Evolutionary conservation across 2,329 filamentous ascomycete genomes (phyloP), one percentile per base, ranked within the genome.

Genomic region (Aureobasidium sp.): DNA sequence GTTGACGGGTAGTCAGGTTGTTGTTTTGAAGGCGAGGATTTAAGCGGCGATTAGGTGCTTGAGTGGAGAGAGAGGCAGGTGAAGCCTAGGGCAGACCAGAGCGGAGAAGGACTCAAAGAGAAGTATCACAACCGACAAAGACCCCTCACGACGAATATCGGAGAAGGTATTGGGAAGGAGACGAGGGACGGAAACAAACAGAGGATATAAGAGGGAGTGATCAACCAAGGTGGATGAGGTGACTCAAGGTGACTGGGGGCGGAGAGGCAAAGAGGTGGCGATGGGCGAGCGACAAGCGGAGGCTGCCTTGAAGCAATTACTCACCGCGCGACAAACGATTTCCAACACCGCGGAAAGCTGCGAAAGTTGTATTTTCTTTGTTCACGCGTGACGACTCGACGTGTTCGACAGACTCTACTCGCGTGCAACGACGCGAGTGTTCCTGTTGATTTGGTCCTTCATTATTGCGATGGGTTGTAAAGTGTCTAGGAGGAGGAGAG

Each of bases 41-140:
- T 59, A 59, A 49, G 55, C 55, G 55, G 55, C 44, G 55, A 59
- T 59, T 48, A 58, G 32, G 39, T 44, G 21, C 21, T 21, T 21
- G 21, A 21, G 21, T 21, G 21, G 21, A 10, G 44, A 25, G 29
- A 5, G 3, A 32, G 34, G 39, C 30, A 49, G 57, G 45, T 41
- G 45, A 39, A 50, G 44, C 36, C 50, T 41, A 32, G 3, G 44
- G 57, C 30, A 11, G 53, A 7, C 44, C 34, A 59, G 44, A 59
- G 21, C 21, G 21, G 21, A 21, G 21, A 21, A 41, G 42, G 25
- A n/a, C 30, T 41, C 47, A 34, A 49, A 34, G 47, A 34, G 30
- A 49, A 27, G 37, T 42, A 54, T 30, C 50, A 42, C 50, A 54
- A 54, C 25, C 36, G 32, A 49, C 44, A 59, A 49, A 42, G 27